These are phyloP conservation scores for Aureobasidium sp. DNA, from an alignment of 2,329 filamentous ascomycete species.

Conservation along the genomic window DNA sequence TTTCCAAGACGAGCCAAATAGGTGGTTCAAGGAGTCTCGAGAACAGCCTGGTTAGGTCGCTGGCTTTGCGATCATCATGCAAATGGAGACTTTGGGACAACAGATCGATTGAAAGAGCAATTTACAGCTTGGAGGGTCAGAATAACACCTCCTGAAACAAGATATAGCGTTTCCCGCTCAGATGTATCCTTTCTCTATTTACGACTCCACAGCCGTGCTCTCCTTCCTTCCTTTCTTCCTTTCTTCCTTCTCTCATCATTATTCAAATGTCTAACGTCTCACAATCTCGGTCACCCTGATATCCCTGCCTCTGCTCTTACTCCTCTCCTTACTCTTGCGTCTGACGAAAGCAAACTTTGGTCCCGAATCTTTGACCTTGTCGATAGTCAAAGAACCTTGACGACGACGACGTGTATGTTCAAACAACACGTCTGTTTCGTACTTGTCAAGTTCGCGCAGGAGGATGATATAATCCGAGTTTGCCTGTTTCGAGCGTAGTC, in stretches of 20 bases:
- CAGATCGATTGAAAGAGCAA: neutral
- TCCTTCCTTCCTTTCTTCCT: too few relatives aligned
- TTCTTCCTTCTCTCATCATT: neutral
- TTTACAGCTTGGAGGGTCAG: neutral
- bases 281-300: constrained; percentile 4
- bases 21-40: neutral
- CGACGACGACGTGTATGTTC: constrained; percentile 41
- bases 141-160: neutral
- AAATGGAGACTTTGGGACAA: neutral
- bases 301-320: constrained; percentile 5
- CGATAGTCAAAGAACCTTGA: neutral
- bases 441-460: constrained; percentile 38
- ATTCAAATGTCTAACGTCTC: neutral
- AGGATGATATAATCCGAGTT: constrained; percentile 42
- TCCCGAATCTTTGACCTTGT: neutral
- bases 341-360: constrained; percentile 4
- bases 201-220: too few relatives aligned
- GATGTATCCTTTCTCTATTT: too few relatives aligned
- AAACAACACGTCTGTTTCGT: constrained; percentile 41
- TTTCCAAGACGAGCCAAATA: neutral
- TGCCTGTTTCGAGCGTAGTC: constrained; percentile 18
- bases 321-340: neutral
- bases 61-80: neutral
- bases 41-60: neutral
- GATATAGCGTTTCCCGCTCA: neutral